phyloP scores from a whole-genome alignment of 805 yeast species.

The Monosporozyma yasuniensis region DNA sequence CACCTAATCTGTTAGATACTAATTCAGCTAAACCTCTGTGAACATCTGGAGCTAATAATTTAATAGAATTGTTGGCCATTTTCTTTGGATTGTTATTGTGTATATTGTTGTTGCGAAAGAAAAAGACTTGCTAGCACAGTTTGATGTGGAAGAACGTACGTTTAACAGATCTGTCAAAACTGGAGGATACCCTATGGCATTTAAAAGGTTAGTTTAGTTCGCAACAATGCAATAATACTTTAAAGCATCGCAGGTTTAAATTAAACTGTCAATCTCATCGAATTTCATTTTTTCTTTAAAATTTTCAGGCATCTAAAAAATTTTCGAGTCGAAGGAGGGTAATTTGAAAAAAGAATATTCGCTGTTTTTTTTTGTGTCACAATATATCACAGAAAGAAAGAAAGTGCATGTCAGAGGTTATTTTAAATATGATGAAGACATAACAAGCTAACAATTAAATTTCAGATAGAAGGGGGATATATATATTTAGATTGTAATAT shows the following conservation, averaged over 20 bases:
- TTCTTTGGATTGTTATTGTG: not conserved
- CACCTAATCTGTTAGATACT: slow-evolving; percentile 55
- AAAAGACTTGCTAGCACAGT: not conserved
- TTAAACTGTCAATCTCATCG: not conserved
- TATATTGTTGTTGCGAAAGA: not conserved
- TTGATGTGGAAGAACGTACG: not conserved
- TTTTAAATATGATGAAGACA: too few relatives aligned
- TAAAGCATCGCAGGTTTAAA: not conserved
- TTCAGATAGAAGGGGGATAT: too few relatives aligned
- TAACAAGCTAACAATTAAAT: too few relatives aligned
- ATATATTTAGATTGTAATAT: too few relatives aligned
- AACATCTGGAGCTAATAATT: slow-evolving; percentile 57
- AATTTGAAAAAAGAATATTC: not conserved
- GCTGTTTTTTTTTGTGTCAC: not conserved
- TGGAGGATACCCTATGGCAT: slow-evolving; percentile 1
- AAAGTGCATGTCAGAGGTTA: not conserved
- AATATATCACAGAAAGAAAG: not conserved
- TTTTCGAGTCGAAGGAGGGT: not conserved
- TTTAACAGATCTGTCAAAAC: not conserved
- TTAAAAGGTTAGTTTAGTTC: not conserved
- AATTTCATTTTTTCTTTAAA: not conserved
- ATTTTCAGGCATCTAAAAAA: not conserved
- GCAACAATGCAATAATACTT: not conserved
- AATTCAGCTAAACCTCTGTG: slow-evolving; percentile 61
- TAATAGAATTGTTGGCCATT: slow-evolving; percentile 69